Evolutionary conservation across 139 green algal genomes (phyloP).

Genomic region (Chlamydomonas sp.): DNA sequence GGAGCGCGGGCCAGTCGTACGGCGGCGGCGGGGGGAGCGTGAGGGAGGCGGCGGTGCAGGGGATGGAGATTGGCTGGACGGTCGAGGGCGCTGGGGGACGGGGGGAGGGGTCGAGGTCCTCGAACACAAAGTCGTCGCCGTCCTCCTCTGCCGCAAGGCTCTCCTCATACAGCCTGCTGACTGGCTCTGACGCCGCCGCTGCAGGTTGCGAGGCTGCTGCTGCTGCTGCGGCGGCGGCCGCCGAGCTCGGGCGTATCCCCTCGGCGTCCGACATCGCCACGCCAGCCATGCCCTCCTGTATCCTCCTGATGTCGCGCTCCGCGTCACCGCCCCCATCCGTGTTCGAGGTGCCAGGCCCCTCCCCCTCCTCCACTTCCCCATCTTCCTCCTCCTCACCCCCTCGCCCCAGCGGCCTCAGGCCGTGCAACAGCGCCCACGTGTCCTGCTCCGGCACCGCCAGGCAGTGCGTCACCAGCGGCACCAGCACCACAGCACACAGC

Average conservation of each 20-base stretch:
- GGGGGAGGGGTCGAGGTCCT: slow-evolving; percentile 29
- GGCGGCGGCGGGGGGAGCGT: slow-evolving; percentile 1
- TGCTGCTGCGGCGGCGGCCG: background rate
- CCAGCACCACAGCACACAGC: slow-evolving; percentile 49
- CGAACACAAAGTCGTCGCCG: slow-evolving; percentile 45
- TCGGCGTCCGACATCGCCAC: background rate
- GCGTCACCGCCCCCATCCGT: background rate
- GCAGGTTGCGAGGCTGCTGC: background rate
- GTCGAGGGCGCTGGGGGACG: background rate
- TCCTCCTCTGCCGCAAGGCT: slow-evolving; percentile 44
- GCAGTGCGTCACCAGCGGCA: slow-evolving; percentile 38
- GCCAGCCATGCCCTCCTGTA: background rate
- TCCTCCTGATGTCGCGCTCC: background rate
- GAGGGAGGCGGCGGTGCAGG: background rate
- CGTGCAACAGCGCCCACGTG: slow-evolving; percentile 45
- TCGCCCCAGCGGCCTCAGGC: background rate
- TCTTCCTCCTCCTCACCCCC: background rate
- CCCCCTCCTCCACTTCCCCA: background rate
- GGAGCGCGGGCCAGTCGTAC: slow-evolving; percentile 35
- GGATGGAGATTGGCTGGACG: background rate
- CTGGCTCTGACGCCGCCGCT: background rate
- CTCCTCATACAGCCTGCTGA: slow-evolving; percentile 9
- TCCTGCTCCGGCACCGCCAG: slow-evolving; percentile 46
- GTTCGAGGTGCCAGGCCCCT: background rate
- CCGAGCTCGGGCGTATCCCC: too few relatives aligned